Conservation (phyloP, 192 early-diverging fungal genomes). For the Coemansia guatemalensis region DNA sequence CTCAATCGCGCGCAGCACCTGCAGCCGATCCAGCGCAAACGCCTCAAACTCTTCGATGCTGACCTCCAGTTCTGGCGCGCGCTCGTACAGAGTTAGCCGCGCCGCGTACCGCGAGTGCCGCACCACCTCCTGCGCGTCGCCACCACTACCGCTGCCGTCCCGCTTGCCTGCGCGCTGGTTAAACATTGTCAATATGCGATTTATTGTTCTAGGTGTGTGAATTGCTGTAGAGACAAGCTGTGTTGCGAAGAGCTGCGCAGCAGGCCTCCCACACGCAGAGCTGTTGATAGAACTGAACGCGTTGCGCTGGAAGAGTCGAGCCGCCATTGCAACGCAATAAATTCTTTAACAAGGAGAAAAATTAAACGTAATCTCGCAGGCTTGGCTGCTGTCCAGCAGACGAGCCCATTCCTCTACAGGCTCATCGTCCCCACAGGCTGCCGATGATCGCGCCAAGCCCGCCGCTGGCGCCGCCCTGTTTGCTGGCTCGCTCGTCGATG, state of each 20-base stretch:
- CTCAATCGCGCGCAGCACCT: slow-evolving; percentile 82
- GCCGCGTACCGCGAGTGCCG: slow-evolving; percentile 48
- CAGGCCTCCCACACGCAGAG: not conserved
- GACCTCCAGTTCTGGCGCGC: slow-evolving; percentile 48
- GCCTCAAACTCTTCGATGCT: slow-evolving; percentile 56
- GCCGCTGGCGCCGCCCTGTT: slow-evolving; percentile 23
- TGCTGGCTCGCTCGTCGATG: slow-evolving; percentile 28
- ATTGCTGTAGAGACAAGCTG: not conserved
- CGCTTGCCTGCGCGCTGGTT: slow-evolving; percentile 30
- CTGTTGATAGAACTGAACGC: not conserved
- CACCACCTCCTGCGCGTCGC: slow-evolving; percentile 44
- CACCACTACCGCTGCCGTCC: slow-evolving; percentile 11
- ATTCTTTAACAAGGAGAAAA: too few species aligned
- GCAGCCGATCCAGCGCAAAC: slow-evolving; percentile 55
- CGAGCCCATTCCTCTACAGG: not conserved
- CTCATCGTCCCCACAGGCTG: slow-evolving; percentile 34
- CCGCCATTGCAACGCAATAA: too few species aligned
- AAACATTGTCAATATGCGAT: slow-evolving; percentile 28
- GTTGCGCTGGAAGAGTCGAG: not conserved
- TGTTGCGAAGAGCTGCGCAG: not conserved
- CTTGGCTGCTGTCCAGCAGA: not conserved
- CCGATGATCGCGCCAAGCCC: slow-evolving; percentile 43
- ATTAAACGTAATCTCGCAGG: slow-evolving; percentile 1
- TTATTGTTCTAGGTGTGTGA: not conserved
- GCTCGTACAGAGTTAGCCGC: slow-evolving; percentile 39